Conservation (phyloP, 2,329 filamentous ascomycete genomes). For the Scorias spongiosa region DNA sequence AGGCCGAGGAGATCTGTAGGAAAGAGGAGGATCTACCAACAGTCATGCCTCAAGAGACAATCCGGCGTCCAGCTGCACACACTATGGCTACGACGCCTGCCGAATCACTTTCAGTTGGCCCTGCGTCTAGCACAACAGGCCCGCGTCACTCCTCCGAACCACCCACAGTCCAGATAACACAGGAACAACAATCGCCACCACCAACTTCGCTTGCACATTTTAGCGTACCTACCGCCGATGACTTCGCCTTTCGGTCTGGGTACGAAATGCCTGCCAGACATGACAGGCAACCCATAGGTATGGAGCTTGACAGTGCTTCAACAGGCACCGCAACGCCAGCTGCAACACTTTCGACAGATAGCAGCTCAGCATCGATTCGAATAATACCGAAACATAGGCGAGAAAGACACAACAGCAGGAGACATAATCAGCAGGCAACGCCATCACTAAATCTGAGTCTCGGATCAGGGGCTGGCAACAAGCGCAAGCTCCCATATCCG, state of each 20-base stretch:
- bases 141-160: slow-evolving; percentile 6
- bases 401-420: slow-evolving; percentile 19
- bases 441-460: slow-evolving; percentile 29
- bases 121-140: background rate
- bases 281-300: slow-evolving; percentile 41
- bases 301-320: slow-evolving; percentile 30
- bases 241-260: slow-evolving; percentile 55
- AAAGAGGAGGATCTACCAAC: slow-evolving; percentile 33
- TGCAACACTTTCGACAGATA: slow-evolving; percentile 30
- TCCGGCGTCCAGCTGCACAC: too few relatives aligned
- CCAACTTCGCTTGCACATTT: background rate
- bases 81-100: too few relatives aligned
- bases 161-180: slow-evolving; percentile 3
- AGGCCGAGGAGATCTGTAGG: slow-evolving; percentile 40
- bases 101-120: too few relatives aligned
- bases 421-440: slow-evolving; percentile 12
- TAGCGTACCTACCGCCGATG: slow-evolving; percentile 39
- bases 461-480: slow-evolving; percentile 52
- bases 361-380: slow-evolving; percentile 16
- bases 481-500: slow-evolving; percentile 56
- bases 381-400: slow-evolving; percentile 10
- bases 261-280: slow-evolving; percentile 40
- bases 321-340: slow-evolving; percentile 7
- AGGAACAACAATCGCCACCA: background rate
- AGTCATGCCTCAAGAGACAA: slow-evolving; percentile 7